phyloP scores from a whole-genome alignment of 768 basidiomycete species.

The Trametes cingulata region DNA sequence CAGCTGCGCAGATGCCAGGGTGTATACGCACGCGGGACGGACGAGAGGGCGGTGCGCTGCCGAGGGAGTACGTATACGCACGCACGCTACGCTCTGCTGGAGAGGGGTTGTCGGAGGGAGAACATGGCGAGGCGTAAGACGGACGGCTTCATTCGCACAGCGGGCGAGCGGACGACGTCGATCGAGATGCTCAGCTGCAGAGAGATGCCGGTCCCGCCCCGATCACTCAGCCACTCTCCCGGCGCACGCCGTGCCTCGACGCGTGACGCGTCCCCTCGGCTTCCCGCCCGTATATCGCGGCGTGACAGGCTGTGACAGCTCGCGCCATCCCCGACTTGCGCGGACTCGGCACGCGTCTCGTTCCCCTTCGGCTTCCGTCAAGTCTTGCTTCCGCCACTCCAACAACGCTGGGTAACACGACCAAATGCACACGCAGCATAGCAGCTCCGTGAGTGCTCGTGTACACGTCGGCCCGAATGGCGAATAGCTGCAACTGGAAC shows the following conservation, averaged over 20 bases:
- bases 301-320: not conserved
- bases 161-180: no score
- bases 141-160: not conserved
- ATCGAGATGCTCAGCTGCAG: no score
- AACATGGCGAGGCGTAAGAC: not conserved
- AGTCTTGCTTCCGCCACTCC: not conserved
- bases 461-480: no score
- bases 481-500: no score
- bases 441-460: no score
- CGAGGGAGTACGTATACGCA: not conserved
- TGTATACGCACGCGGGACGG: not conserved
- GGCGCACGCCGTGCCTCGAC: not conserved
- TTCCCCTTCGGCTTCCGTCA: not conserved
- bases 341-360: not conserved
- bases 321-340: not conserved
- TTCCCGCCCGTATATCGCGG: not conserved
- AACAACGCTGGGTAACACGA: no score
- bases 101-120: not conserved
- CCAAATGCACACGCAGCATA: no score
- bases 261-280: slow-evolving; percentile 8
- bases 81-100: not conserved
- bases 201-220: not conserved
- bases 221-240: not conserved
- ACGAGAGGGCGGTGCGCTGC: not conserved
- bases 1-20: not conserved